phyloP scores from a whole-genome alignment of 2,329 filamentous ascomycete species.

The Talaromyces amestolkiae region DNA sequence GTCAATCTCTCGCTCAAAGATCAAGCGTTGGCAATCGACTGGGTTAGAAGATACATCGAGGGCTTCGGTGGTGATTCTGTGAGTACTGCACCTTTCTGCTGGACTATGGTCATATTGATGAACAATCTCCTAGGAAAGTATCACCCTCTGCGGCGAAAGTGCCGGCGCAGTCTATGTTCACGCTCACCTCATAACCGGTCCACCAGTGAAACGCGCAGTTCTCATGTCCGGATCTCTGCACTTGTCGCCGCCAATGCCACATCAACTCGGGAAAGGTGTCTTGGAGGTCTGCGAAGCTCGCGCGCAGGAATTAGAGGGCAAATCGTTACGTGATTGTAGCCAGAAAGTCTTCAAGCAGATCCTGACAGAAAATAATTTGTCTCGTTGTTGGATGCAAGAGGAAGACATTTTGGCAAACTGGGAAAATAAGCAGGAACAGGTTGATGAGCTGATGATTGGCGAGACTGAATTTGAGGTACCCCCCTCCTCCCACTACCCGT shows the following conservation, averaged over 20 bases:
- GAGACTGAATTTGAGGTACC: constrained; percentile 46
- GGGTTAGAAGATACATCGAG: constrained; percentile 40
- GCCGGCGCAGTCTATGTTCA: constrained; percentile 49
- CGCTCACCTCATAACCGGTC: constrained; percentile 39
- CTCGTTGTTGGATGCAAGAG: constrained; percentile 45
- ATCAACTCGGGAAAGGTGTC: constrained; percentile 32
- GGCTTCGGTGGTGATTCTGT: constrained; percentile 43
- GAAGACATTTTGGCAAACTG: constrained; percentile 39
- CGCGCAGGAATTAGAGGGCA: constrained; percentile 27
- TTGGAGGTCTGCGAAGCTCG: constrained; percentile 31
- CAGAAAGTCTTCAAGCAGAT: constrained; percentile 35
- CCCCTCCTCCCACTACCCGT: background rate
- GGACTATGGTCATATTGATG: background rate
- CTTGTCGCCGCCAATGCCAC: constrained; percentile 44
- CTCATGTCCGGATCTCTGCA: constrained; percentile 45
- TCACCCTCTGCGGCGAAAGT: constrained; percentile 48
- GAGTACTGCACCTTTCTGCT: constrained; percentile 13
- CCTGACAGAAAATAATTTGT: constrained; percentile 37
- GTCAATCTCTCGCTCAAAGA: constrained; percentile 43
- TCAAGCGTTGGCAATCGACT: constrained; percentile 37
- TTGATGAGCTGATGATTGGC: constrained; percentile 42
- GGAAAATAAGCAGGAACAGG: constrained; percentile 34
- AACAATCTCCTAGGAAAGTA: constrained; percentile 29
- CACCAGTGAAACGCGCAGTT: constrained; percentile 35
- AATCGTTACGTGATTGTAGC: constrained; percentile 32